phyloP scores from a whole-genome alignment of 441 rosid species.

The Pelargonium myrrhifolium region DNA sequence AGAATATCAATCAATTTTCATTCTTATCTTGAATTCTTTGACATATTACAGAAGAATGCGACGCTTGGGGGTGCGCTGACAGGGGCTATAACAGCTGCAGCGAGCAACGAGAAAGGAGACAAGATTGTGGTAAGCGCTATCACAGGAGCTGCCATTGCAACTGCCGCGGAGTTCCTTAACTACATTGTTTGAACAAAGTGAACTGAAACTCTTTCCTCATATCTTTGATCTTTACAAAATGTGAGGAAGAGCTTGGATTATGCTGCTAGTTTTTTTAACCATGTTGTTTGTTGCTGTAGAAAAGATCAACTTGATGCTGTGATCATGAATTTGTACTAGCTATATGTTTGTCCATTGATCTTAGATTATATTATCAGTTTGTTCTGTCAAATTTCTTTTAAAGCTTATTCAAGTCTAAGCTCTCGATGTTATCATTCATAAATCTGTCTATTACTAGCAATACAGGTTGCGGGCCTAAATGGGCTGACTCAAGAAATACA shows the following conservation, averaged over 20 bases:
- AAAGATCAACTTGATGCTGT: no score
- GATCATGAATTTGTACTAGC: no score
- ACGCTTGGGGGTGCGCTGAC: conserved; percentile 68
- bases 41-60: conserved; percentile 55
- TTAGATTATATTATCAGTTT: no score
- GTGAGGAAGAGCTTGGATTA: background rate
- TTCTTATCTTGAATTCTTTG: background rate
- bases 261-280: background rate
- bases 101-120: conserved; percentile 35
- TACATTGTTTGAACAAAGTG: conserved; percentile 15
- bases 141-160: conserved; percentile 62
- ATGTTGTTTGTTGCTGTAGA: no score
- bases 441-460: no score
- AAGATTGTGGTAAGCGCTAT: conserved; percentile 51
- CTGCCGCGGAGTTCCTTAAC: conserved; percentile 57
- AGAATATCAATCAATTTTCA: background rate
- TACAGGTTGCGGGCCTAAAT: no score
- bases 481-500: no score
- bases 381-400: no score
- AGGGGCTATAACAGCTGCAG: conserved; percentile 56
- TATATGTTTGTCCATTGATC: no score
- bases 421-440: no score
- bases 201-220: background rate
- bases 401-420: no score
- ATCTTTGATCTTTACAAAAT: background rate